Evolutionary conservation across 768 basidiomycete genomes (phyloP).

Genomic region (Suillus americanus): DNA sequence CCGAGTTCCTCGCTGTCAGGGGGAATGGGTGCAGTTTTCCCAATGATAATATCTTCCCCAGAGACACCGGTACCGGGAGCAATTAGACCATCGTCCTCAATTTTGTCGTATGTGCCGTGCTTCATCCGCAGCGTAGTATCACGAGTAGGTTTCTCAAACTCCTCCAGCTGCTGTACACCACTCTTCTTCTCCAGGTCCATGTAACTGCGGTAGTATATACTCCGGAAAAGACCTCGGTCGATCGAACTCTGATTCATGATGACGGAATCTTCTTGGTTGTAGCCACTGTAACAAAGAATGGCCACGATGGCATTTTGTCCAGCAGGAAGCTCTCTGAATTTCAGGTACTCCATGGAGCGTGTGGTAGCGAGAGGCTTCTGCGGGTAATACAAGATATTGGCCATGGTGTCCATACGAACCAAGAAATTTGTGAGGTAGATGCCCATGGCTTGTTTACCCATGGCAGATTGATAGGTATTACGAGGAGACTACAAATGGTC

Average conservation of each 20-base stretch:
- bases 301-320: conserved; percentile 99
- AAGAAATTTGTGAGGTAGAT: conserved; percentile 98
- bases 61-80: conserved; percentile 92
- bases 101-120: conserved; percentile 97
- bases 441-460: conserved; percentile 99
- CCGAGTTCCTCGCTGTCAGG: conserved; percentile 97
- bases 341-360: conserved; percentile 98
- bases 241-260: conserved; percentile 99
- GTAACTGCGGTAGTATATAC: conserved; percentile 97
- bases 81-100: conserved; percentile 95
- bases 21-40: conserved; percentile 96
- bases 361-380: conserved; percentile 99
- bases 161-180: conserved; percentile 88
- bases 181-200: conserved; percentile 99
- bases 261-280: conserved; percentile 99
- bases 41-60: conserved; percentile 99
- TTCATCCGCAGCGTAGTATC: conserved; percentile 96
- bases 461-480: conserved; percentile 99
- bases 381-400: conserved; percentile 98
- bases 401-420: conserved; percentile 99
- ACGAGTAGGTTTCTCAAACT: conserved; percentile 94
- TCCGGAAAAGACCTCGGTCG: conserved; percentile 96
- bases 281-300: conserved; percentile 97
- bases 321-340: conserved; percentile 97
- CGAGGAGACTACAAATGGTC: conserved; percentile 77